Evolutionary conservation across 2,329 filamentous ascomycete species (phyloP).

Genomic region (Neospermospora avenae): DNA sequence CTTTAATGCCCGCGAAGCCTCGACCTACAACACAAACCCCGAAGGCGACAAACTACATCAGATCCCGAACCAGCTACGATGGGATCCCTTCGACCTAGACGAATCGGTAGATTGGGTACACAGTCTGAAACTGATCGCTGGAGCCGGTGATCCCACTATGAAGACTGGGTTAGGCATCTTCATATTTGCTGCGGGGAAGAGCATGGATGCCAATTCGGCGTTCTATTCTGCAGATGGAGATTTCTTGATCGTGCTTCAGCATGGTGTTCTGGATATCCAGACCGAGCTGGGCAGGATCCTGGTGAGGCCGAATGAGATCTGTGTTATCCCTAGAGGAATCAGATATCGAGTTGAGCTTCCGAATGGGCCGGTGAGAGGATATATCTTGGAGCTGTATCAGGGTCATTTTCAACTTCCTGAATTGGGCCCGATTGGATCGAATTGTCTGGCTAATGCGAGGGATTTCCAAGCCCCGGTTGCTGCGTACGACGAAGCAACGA

Average conservation of each 20-base stretch:
- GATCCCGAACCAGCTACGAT: constrained; percentile 77
- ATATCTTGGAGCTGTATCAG: constrained; percentile 72
- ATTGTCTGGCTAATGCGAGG: constrained; percentile 69
- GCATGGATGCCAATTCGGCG: constrained; percentile 70
- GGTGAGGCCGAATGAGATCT: constrained; percentile 76
- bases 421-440: constrained; percentile 70
- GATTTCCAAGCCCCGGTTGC: constrained; percentile 75
- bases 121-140: constrained; percentile 63
- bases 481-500: constrained; percentile 57
- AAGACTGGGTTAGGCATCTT: constrained; percentile 79
- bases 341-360: constrained; percentile 69
- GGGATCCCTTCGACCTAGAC: constrained; percentile 70
- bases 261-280: constrained; percentile 70
- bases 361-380: constrained; percentile 62
- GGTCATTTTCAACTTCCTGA: constrained; percentile 70
- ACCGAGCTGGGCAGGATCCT: constrained; percentile 74
- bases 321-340: constrained; percentile 70
- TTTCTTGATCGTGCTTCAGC: constrained; percentile 71
- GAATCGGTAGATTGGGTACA: constrained; percentile 66
- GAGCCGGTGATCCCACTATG: constrained; percentile 73
- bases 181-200: constrained; percentile 73
- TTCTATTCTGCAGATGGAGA: constrained; percentile 86
- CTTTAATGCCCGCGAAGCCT: constrained; percentile 43
- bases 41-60: constrained; percentile 51
- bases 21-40: constrained; percentile 43